Evolutionary conservation across 768 basidiomycete species (phyloP).

Genomic region (Tulasnella sp.): DNA sequence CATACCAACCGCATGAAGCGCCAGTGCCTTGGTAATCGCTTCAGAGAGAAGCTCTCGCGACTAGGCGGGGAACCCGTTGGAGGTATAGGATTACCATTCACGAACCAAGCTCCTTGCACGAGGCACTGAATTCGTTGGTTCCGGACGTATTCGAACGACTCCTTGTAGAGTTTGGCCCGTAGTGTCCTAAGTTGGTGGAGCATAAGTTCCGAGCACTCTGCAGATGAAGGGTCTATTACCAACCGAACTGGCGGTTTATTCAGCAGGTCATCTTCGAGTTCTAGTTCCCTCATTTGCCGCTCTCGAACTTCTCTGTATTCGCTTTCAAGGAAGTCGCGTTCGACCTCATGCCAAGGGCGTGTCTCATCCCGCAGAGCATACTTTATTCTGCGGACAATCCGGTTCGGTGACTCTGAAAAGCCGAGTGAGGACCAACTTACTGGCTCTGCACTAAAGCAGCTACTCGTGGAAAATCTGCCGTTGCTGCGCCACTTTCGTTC

Average conservation of each 20-base stretch:
- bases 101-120: constrained; percentile 85
- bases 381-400: constrained; percentile 42
- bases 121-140: constrained; percentile 82
- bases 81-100: constrained; percentile 54
- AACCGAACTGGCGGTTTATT: constrained; percentile 79
- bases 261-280: constrained; percentile 74
- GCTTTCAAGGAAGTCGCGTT: constrained; percentile 63
- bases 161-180: constrained; percentile 73
- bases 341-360: constrained; percentile 73
- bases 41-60: constrained; percentile 25
- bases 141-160: constrained; percentile 80
- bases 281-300: constrained; percentile 81
- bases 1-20: constrained; percentile 79
- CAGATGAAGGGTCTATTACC: constrained; percentile 22
- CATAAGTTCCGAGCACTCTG: background rate
- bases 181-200: constrained; percentile 48
- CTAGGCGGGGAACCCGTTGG: constrained; percentile 32
- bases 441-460: constrained; percentile 71
- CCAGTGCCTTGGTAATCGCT: constrained; percentile 59
- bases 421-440: constrained; percentile 34
- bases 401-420: background rate
- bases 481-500: constrained; percentile 71
- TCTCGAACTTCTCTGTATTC: constrained; percentile 81
- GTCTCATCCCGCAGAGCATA: constrained; percentile 60
- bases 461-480: constrained; percentile 66